These are phyloP conservation scores for Physaria fendleri DNA, from an alignment of 345 rosid genomes.

Conservation along the genomic window DNA sequence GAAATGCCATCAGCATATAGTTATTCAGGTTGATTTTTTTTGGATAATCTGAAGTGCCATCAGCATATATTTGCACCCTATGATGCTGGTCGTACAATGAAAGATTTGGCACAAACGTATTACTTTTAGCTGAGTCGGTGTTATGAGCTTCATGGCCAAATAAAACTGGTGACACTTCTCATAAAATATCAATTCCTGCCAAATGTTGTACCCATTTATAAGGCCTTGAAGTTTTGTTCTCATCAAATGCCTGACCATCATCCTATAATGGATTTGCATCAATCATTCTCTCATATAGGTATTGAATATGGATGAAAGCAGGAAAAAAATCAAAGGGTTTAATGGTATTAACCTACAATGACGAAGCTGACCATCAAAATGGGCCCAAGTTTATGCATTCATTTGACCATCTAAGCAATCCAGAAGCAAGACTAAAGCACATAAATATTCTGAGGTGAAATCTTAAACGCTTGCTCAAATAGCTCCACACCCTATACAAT, in stretches of 20 bases:
- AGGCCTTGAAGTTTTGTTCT: constrained; percentile 66
- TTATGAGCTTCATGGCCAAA: constrained; percentile 38
- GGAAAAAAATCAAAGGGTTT: constrained; percentile 12
- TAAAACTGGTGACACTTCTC: constrained; percentile 71
- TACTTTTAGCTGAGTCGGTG: constrained; percentile 45
- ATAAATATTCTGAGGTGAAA: constrained; percentile 64
- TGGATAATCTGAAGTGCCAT: too few species aligned
- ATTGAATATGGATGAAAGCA: neutral
- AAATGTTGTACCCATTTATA: constrained; percentile 94
- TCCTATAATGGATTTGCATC: constrained; percentile 44
- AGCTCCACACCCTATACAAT: constrained; percentile 69
- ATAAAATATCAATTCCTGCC: constrained; percentile 92
- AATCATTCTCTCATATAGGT: neutral
- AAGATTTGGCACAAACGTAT: constrained; percentile 47
- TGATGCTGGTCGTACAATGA: constrained; percentile 39
- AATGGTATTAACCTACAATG: constrained; percentile 55
- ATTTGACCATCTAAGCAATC: constrained; percentile 73
- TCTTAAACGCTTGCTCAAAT: constrained; percentile 66
- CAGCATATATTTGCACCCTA: constrained; percentile 67
- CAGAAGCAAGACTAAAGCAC: constrained; percentile 82
- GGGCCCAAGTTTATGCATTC: constrained; percentile 80
- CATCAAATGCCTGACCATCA: constrained; percentile 69
- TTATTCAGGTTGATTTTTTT: too few species aligned
- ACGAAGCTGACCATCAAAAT: constrained; percentile 77
- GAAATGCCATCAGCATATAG: too few species aligned